phyloP scores from a whole-genome alignment of 2,329 filamentous ascomycete species.

The Colletotrichum eremochloae region DNA sequence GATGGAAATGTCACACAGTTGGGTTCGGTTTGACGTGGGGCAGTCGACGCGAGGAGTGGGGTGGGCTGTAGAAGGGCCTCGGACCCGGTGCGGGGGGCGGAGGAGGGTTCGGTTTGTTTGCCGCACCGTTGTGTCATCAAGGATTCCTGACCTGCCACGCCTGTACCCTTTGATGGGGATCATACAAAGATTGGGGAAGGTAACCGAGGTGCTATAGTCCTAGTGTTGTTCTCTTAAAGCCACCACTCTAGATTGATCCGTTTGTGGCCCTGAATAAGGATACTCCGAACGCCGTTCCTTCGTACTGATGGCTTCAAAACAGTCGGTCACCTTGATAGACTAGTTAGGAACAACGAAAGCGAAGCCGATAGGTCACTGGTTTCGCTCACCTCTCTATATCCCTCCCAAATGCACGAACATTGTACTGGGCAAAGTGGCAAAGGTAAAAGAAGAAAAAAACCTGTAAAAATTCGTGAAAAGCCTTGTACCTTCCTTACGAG shows the following conservation, averaged over 20 bases:
- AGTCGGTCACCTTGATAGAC: too few species aligned
- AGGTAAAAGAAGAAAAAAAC: not conserved
- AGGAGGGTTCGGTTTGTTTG: not conserved
- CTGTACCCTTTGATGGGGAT: not conserved
- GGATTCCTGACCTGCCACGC: not conserved
- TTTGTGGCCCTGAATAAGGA: not conserved
- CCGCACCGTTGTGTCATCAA: not conserved
- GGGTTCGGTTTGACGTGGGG: not conserved
- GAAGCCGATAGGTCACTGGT: not conserved
- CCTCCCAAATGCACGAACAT: not conserved
- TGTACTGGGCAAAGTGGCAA: not conserved
- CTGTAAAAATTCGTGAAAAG: too few species aligned
- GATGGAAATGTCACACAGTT: not conserved
- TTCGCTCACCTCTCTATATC: not conserved
- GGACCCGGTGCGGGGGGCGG: conserved; percentile 2
- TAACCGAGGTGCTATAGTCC: not conserved
- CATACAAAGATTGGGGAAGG: too few species aligned
- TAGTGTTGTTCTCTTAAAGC: not conserved
- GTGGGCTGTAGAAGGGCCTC: not conserved
- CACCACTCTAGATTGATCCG: not conserved
- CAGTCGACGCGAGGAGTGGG: not conserved
- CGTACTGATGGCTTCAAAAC: not conserved
- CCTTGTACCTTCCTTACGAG: not conserved
- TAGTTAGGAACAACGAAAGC: not conserved
- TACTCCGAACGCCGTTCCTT: not conserved